Evolutionary conservation across 129 eudicot genomes (phyloP).

Genomic region (Helianthus tuberosus): DNA sequence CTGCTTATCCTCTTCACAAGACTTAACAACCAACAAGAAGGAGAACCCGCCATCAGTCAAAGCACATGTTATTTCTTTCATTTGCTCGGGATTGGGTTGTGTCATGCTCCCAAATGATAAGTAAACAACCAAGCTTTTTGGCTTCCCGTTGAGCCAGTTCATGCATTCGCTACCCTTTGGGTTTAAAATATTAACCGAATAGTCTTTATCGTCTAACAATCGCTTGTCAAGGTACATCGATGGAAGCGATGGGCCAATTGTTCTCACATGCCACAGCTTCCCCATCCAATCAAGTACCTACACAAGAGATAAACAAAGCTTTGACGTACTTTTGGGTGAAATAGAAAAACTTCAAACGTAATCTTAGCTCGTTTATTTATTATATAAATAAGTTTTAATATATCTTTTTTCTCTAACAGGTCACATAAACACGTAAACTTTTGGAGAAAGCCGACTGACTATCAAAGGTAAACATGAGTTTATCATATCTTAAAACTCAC

Average conservation of each 20-base stretch:
- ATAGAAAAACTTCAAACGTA: too few species aligned
- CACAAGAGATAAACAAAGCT: neutral
- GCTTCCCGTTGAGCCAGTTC: constrained; percentile 39
- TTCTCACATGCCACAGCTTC: constrained; percentile 38
- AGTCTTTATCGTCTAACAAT: constrained; percentile 34
- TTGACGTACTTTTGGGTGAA: too few species aligned
- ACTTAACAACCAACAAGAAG: constrained; percentile 43
- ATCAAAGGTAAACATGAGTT: too few species aligned
- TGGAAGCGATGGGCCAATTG: constrained; percentile 44
- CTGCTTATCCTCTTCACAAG: constrained; percentile 19
- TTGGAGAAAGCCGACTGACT: too few species aligned
- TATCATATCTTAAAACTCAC: too few species aligned
- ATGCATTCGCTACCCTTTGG: constrained; percentile 35
- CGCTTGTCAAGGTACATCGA: constrained; percentile 41
- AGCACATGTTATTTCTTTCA: constrained; percentile 30
- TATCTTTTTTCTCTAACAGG: neutral
- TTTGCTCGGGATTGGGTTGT: constrained; percentile 31
- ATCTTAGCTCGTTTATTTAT: too few species aligned
- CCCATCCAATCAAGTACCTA: constrained; percentile 39
- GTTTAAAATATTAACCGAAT: constrained; percentile 12
- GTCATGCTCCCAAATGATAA: constrained; percentile 39
- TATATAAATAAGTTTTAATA: neutral
- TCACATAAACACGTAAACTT: too few species aligned
- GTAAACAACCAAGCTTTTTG: constrained; percentile 36
- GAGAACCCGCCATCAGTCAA: constrained; percentile 21